Evolutionary conservation across 148 eudicot species (phyloP).

Genomic region (Dianthus caryophyllus): DNA sequence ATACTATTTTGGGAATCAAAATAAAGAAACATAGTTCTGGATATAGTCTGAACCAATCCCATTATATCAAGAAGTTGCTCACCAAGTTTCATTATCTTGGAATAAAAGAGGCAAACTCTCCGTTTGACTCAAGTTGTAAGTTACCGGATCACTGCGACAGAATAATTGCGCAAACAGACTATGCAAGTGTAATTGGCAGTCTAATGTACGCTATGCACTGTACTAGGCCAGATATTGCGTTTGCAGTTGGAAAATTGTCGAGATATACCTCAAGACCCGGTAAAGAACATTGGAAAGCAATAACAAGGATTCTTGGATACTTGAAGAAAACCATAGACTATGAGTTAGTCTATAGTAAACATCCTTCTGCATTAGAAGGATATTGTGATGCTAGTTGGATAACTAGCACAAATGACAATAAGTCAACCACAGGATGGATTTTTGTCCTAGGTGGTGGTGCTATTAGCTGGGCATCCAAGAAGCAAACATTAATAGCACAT

Average conservation of each 20-base stretch:
- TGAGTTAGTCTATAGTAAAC: background rate
- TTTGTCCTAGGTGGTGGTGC: no score
- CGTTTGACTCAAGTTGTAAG: background rate
- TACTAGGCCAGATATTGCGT: slow-evolving; percentile 12
- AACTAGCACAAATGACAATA: no score
- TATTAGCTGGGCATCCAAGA: no score
- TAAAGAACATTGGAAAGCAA: background rate
- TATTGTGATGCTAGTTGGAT: slow-evolving; percentile 14
- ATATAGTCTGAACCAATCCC: background rate
- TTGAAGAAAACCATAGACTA: background rate
- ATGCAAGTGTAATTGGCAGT: slow-evolving; percentile 22
- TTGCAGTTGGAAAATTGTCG: slow-evolving; percentile 11
- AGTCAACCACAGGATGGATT: no score
- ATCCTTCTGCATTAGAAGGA: slow-evolving; percentile 7
- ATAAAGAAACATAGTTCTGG: background rate
- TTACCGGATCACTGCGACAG: background rate
- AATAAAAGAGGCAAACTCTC: slow-evolving; percentile 14
- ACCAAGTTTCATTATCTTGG: slow-evolving; percentile 6
- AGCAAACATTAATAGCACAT: no score
- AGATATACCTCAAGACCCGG: slow-evolving; percentile 10
- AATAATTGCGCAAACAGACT: slow-evolving; percentile 3
- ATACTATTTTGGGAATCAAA: slow-evolving; percentile 10
- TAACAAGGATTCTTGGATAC: slow-evolving; percentile 10
- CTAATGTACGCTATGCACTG: slow-evolving; percentile 16
- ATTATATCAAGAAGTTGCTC: slow-evolving; percentile 6